Evolutionary conservation across 108 stramenopile species (phyloP).

Genomic region (Discostella pseudostelligera): DNA sequence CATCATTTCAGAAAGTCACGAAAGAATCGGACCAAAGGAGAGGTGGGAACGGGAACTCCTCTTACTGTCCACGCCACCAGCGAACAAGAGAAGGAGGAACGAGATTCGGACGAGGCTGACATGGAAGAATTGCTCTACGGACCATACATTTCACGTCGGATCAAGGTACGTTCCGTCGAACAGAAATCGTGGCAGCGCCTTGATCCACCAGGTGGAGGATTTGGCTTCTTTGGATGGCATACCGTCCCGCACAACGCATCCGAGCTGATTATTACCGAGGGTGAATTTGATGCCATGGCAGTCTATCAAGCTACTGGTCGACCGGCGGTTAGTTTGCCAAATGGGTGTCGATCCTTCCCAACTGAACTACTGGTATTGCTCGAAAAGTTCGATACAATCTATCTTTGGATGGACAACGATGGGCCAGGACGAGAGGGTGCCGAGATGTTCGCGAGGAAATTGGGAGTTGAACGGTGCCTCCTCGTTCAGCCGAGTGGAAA

Average conservation of each 20-base stretch:
- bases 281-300: slow-evolving; percentile 99
- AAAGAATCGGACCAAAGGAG: slow-evolving; percentile 8
- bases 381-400: slow-evolving; percentile 90
- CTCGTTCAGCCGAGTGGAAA: slow-evolving; percentile 60
- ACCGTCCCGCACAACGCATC: slow-evolving; percentile 74
- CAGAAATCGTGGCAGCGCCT: slow-evolving; percentile 81
- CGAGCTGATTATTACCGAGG: slow-evolving; percentile 92
- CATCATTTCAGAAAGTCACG: slow-evolving; percentile 22
- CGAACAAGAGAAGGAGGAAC: slow-evolving; percentile 10
- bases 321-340: slow-evolving; percentile 84
- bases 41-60: neutral
- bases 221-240: slow-evolving; percentile 96
- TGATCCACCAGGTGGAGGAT: slow-evolving; percentile 86
- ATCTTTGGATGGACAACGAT: slow-evolving; percentile 98
- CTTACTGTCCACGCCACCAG: neutral
- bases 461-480: slow-evolving; percentile 80
- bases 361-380: slow-evolving; percentile 85
- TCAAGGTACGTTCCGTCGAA: slow-evolving; percentile 81
- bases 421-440: slow-evolving; percentile 85
- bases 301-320: slow-evolving; percentile 92
- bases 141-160: slow-evolving; percentile 66
- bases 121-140: slow-evolving; percentile 22
- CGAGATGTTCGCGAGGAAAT: slow-evolving; percentile 85
- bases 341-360: slow-evolving; percentile 91
- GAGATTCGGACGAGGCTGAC: slow-evolving; percentile 9